These are phyloP conservation scores for Usnea hakonensis DNA, from an alignment of 495 filamentous ascomycete species.

Conservation along the genomic window DNA sequence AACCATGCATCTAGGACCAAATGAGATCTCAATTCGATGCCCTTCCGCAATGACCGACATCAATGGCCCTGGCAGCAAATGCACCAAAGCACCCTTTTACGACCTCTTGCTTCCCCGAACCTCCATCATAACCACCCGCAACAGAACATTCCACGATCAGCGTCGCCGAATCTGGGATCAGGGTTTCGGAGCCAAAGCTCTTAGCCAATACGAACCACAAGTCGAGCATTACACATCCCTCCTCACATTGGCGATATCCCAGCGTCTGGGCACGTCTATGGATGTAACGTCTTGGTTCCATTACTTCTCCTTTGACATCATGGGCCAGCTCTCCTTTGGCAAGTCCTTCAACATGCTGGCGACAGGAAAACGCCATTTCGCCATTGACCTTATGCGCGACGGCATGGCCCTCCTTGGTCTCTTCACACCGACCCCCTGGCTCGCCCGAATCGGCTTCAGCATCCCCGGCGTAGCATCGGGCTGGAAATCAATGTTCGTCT, in stretches of 20 bases:
- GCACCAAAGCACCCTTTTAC: slow-evolving; percentile 30
- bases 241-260: slow-evolving; percentile 18
- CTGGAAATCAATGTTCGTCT: slow-evolving; percentile 18
- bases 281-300: slow-evolving; percentile 37
- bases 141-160: slow-evolving; percentile 27
- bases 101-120: slow-evolving; percentile 22
- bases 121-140: slow-evolving; percentile 29
- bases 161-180: slow-evolving; percentile 36
- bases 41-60: slow-evolving; percentile 25
- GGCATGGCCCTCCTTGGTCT: slow-evolving; percentile 21
- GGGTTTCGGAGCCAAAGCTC: slow-evolving; percentile 19
- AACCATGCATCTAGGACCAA: slow-evolving; percentile 18
- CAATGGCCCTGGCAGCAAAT: slow-evolving; percentile 25
- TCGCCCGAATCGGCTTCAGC: slow-evolving; percentile 16
- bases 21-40: slow-evolving; percentile 32
- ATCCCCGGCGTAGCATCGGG: slow-evolving; percentile 14
- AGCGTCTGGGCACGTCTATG: slow-evolving; percentile 21
- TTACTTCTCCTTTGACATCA: slow-evolving; percentile 40
- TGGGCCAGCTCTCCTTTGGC: slow-evolving; percentile 42
- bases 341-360: slow-evolving; percentile 40
- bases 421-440: slow-evolving; percentile 26
- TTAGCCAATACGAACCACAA: slow-evolving; percentile 27
- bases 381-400: slow-evolving; percentile 22
- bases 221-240: slow-evolving; percentile 23
- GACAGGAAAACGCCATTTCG: slow-evolving; percentile 22